Percentiles rank a stretch among this genome's conserved stretches.
phyloP scores from a whole-genome alignment of 2,329 filamentous ascomycete genomes.

The Sporothrix globosa region DNA sequence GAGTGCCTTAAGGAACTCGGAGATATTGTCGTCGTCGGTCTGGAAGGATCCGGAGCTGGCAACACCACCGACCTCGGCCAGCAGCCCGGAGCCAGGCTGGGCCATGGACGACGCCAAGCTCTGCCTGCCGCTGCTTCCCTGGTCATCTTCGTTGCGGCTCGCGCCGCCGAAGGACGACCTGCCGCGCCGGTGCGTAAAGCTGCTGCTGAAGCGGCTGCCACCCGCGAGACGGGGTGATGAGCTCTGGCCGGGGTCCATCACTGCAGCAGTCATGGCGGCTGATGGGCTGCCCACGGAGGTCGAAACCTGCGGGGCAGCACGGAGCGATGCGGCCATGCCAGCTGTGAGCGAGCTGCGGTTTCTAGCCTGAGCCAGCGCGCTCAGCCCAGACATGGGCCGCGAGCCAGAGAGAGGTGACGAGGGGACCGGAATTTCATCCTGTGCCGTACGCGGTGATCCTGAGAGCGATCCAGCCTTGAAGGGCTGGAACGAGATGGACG shows the following conservation, averaged over 20 bases:
- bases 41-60: conserved; percentile 68
- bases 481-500: conserved; percentile 88
- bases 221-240: conserved; percentile 72
- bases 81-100: conserved; percentile 76
- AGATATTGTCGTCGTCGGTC: conserved; percentile 88
- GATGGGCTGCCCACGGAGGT: conserved; percentile 35
- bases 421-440: conserved; percentile 56
- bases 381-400: conserved; percentile 53
- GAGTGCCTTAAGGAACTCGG: conserved; percentile 86
- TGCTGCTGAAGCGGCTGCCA: conserved; percentile 87
- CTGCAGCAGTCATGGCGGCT: conserved; percentile 1
- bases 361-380: conserved; percentile 60
- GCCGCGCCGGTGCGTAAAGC: conserved; percentile 82
- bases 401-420: conserved; percentile 57
- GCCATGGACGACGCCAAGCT: conserved; percentile 70
- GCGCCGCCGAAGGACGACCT: conserved; percentile 76
- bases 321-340: conserved; percentile 73
- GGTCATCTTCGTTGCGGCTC: conserved; percentile 72
- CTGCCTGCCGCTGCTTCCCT: conserved; percentile 77
- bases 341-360: conserved; percentile 74
- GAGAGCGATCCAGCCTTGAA: conserved; percentile 97
- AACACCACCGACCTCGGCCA: conserved; percentile 65
- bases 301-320: conserved; percentile 65
- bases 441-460: conserved; percentile 68
- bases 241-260: conserved; percentile 63